Conservation (phyloP, 768 basidiomycete genomes). For the Termitomyces sp. region DNA sequence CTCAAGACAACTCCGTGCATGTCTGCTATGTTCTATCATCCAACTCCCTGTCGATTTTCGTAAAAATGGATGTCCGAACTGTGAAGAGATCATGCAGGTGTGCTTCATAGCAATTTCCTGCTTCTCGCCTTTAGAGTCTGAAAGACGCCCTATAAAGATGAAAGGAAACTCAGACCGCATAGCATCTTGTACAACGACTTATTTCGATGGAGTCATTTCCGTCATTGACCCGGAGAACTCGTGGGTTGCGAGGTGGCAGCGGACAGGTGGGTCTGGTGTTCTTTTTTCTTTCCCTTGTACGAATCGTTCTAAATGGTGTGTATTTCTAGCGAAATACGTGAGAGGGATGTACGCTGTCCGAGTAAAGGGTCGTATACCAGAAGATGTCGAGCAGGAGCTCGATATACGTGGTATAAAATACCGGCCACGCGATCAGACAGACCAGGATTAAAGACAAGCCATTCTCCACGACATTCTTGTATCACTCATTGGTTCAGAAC, state of each 20-base stretch:
- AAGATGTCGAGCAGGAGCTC: slow-evolving; percentile 81
- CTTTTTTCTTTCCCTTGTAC: not conserved
- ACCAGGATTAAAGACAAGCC: slow-evolving; percentile 48
- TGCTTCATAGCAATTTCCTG: slow-evolving; percentile 15
- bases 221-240: slow-evolving; percentile 82
- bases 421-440: slow-evolving; percentile 79
- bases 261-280: slow-evolving; percentile 76
- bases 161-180: slow-evolving; percentile 85
- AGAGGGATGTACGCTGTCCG: slow-evolving; percentile 93
- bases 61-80: slow-evolving; percentile 91
- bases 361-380: slow-evolving; percentile 80
- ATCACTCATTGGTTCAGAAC: not conserved
- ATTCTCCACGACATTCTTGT: not conserved
- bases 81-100: slow-evolving; percentile 93
- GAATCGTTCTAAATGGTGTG: not conserved
- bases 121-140: not conserved
- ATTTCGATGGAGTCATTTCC: slow-evolving; percentile 91
- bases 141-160: slow-evolving; percentile 50
- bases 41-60: slow-evolving; percentile 83
- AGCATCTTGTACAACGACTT: slow-evolving; percentile 81
- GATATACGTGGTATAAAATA: slow-evolving; percentile 78
- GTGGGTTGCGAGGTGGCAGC: slow-evolving; percentile 97
- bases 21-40: slow-evolving; percentile 90
- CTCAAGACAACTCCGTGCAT: slow-evolving; percentile 81
- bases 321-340: slow-evolving; percentile 73